Evolutionary conservation across 495 filamentous ascomycete species (phyloP).

Genomic region (Astrothelium subdiscretum): DNA sequence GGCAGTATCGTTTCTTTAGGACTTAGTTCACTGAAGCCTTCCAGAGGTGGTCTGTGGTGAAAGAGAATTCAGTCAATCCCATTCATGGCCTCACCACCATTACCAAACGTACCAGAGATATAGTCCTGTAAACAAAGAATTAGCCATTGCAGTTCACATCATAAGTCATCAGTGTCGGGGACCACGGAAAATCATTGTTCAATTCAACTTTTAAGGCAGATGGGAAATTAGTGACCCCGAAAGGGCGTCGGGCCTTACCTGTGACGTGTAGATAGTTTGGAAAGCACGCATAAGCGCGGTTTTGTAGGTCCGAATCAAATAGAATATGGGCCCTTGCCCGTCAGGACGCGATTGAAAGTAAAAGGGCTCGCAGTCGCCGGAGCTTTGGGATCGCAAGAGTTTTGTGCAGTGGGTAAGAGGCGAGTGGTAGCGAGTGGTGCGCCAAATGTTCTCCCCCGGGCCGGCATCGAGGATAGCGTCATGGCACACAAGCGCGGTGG

Average conservation of each 20-base stretch:
- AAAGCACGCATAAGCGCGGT: neutral
- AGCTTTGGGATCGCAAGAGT: neutral
- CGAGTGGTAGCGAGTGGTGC: neutral
- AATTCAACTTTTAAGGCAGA: neutral
- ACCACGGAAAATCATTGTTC: neutral
- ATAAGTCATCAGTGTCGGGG: neutral
- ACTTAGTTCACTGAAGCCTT: conserved; percentile 76
- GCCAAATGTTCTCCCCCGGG: neutral
- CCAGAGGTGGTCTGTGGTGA: conserved; percentile 97
- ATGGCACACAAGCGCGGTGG: neutral
- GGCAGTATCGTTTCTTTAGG: conserved; percentile 15
- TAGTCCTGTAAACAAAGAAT: neutral
- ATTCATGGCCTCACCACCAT: neutral
- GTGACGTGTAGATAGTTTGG: neutral
- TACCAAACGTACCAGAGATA: neutral
- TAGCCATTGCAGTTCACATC: neutral
- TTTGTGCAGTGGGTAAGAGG: neutral
- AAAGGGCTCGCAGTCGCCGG: neutral
- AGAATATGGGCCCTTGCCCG: neutral
- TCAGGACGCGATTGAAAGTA: neutral
- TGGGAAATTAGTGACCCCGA: neutral
- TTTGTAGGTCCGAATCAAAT: neutral
- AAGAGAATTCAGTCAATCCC: neutral
- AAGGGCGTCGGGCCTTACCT: conserved; percentile 1
- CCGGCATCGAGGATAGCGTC: neutral